Evolutionary conservation across 2,329 filamentous ascomycete genomes (phyloP).

Genomic region (Fusarium succisae): DNA sequence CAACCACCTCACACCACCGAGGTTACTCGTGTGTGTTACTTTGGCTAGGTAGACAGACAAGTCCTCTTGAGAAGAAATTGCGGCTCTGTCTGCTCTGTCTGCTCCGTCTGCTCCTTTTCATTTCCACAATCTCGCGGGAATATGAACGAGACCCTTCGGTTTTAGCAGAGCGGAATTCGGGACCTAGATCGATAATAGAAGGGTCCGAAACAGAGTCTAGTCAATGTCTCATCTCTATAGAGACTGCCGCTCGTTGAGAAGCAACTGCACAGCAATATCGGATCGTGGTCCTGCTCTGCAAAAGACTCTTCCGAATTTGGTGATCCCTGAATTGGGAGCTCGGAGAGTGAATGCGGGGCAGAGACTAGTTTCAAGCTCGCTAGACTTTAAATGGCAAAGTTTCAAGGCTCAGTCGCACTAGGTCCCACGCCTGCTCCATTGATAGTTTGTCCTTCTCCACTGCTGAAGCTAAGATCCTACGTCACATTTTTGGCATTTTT

Average conservation of each 20-base stretch:
- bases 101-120: conserved; percentile 14
- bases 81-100: conserved; percentile 37
- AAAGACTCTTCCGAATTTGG: not conserved
- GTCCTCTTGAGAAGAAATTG: conserved; percentile 2
- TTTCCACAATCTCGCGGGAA: conserved; percentile 3
- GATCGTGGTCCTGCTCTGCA: not conserved
- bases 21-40: not conserved
- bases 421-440: conserved; percentile 8
- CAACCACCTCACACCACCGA: conserved; percentile 1
- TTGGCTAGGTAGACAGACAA: not conserved
- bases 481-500: conserved; percentile 23
- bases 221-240: conserved; percentile 24
- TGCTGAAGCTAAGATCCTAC: conserved; percentile 13
- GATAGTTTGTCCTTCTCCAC: conserved; percentile 17
- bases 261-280: conserved; percentile 3
- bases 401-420: conserved; percentile 14
- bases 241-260: conserved; percentile 5
- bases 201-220: conserved; percentile 22
- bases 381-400: conserved; percentile 29
- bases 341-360: conserved; percentile 31
- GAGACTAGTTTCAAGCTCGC: conserved; percentile 1
- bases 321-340: conserved; percentile 9
- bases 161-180: not conserved
- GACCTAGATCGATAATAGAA: conserved; percentile 12
- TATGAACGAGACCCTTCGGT: not conserved